A percentile compares a stretch with the other conserved stretches of the same genome.
Conservation (phyloP, 306 rosid genomes). For the Albizia julibrissin region DNA sequence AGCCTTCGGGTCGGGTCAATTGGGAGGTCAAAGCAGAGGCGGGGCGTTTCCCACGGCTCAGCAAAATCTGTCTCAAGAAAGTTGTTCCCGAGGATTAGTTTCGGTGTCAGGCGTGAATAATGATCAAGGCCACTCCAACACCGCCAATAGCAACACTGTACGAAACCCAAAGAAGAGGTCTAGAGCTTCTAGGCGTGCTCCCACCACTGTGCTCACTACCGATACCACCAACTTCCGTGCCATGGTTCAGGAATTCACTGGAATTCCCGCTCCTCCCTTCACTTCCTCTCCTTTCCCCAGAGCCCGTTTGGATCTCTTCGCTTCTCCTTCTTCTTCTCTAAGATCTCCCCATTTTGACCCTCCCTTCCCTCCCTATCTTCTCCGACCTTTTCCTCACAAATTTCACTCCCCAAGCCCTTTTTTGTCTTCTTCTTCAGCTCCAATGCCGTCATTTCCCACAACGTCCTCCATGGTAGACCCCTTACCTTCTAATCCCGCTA, state of each 20-base stretch:
- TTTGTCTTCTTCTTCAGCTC: background rate
- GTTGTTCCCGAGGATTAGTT: conserved; percentile 29
- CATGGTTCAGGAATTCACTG: conserved; percentile 99
- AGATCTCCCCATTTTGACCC: conserved; percentile 52
- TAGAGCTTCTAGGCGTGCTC: conserved; percentile 94
- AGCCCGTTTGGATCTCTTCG: conserved; percentile 74
- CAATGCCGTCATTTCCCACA: conserved; percentile 30
- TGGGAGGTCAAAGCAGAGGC: conserved; percentile 42
- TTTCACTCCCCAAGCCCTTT: conserved; percentile 37
- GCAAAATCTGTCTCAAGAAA: conserved; percentile 37
- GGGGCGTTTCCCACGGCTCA: conserved; percentile 36
- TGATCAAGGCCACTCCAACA: conserved; percentile 30
- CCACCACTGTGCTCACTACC: conserved; percentile 87
- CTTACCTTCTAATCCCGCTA: conserved; percentile 29
- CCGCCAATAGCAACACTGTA: conserved; percentile 31
- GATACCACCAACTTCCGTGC: conserved; percentile 94
- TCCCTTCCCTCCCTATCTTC: conserved; percentile 52
- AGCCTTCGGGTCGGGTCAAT: conserved; percentile 43
- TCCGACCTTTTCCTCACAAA: conserved; percentile 83
- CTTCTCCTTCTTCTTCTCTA: conserved; percentile 38
- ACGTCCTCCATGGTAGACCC: conserved; percentile 43
- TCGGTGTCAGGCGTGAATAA: conserved; percentile 33
- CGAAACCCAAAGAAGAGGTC: conserved; percentile 90
- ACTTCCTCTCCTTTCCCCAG: conserved; percentile 71
- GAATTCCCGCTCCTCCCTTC: conserved; percentile 94